phyloP scores from a whole-genome alignment of 352 stramenopile genomes.

The Blastocystis hominis region DNA sequence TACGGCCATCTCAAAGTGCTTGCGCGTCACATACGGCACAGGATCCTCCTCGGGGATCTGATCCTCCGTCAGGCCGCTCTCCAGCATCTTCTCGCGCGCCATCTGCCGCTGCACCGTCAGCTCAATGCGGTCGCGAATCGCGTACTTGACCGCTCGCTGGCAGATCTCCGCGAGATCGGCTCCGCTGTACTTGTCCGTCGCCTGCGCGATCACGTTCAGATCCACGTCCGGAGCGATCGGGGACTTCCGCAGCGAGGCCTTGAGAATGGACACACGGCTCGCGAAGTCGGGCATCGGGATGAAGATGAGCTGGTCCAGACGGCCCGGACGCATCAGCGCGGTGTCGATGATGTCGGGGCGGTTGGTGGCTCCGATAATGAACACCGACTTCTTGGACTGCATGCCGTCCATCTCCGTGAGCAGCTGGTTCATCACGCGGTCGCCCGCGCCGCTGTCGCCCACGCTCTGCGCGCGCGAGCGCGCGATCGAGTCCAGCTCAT shows the following conservation, averaged over 20 bases:
- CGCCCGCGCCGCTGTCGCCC: slow-evolving; percentile 87
- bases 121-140: slow-evolving; percentile 96
- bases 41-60: slow-evolving; percentile 78
- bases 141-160: slow-evolving; percentile 93
- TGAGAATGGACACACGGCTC: slow-evolving; percentile 84
- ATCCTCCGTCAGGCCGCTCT: slow-evolving; percentile 65
- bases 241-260: slow-evolving; percentile 88
- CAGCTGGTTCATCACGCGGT: slow-evolving; percentile 99
- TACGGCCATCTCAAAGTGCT: slow-evolving; percentile 94
- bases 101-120: slow-evolving; percentile 90
- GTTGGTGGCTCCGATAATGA: slow-evolving; percentile 90
- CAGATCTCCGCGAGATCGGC: slow-evolving; percentile 99
- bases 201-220: slow-evolving; percentile 83
- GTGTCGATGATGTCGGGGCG: slow-evolving; percentile 91
- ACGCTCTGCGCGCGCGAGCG: slow-evolving; percentile 81
- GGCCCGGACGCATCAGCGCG: slow-evolving; percentile 81
- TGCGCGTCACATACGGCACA: slow-evolving; percentile 70
- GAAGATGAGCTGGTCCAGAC: slow-evolving; percentile 70
- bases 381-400: slow-evolving; percentile 95
- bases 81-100: slow-evolving; percentile 65
- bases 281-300: slow-evolving; percentile 94
- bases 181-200: slow-evolving; percentile 97
- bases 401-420: slow-evolving; percentile 99
- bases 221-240: slow-evolving; percentile 93
- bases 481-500: slow-evolving; percentile 98